Evolutionary conservation across 805 yeast genomes (phyloP), one percentile per base, ranked within the genome.

Genomic region (Kluyveromyces starmeri): DNA sequence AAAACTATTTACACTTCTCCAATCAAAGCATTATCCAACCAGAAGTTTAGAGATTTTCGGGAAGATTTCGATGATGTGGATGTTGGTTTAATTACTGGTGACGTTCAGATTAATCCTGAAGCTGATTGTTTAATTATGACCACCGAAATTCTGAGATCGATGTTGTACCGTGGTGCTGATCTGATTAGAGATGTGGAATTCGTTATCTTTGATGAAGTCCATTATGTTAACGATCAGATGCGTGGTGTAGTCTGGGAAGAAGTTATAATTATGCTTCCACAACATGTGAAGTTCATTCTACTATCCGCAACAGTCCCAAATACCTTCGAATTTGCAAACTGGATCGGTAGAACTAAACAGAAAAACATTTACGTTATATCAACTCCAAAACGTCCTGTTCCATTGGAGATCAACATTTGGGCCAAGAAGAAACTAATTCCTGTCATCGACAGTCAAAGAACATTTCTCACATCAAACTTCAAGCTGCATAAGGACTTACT

Each of bases 161-260:
- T 92, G 98, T 70, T 92, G 24, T 92, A 92, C 52, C 69, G 95
- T 51, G 98, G 98, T 41, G 95, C 97, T 0, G 98, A 92, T 62
- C 60, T 92, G 29, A 88, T 92, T 47, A 71, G 98, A 56, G 98
- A 92, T 60, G 96, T 92, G 15, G 98, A 89, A 52, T 92, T 88
- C 66, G 96, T 92, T 18, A 86, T 92, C 26, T 92, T 92, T 55
- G 98, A 92, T 62, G 98, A 92, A 55, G 98, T 92, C 2, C 98
- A 92, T 60, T 92, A 92, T 54, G 96, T 92, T 42, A 92, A 92
- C 56, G 98, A 92, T 62, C 79, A 84, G 38, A 95, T 85, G 50
- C 76, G 98, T 58, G 98, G 98, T 51, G 98, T 92, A 10, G 98
- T 92, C 3, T 92, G 98, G 98, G 98, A 92, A 63, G 98, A 92